A percentile compares a stretch with the other conserved stretches of the same genome.
Conservation (phyloP, 2,329 filamentous ascomycete genomes). For the Claviceps paspali region DNA sequence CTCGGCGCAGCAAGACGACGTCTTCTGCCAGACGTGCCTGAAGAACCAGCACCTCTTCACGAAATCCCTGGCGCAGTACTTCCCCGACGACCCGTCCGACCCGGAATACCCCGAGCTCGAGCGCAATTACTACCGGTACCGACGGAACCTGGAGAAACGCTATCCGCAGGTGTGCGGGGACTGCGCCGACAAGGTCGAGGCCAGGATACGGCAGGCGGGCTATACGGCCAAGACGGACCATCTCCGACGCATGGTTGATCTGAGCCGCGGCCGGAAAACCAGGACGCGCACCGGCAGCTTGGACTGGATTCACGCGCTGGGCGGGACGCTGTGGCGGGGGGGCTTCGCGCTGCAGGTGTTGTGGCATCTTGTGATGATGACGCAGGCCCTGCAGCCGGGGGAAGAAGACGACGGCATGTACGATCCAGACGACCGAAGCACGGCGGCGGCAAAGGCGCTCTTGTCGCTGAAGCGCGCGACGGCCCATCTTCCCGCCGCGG, state of each 20-base stretch:
- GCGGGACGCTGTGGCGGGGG: slow-evolving; percentile 32
- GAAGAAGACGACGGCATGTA: slow-evolving; percentile 17
- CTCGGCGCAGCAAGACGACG: slow-evolving; percentile 15
- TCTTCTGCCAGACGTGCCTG: slow-evolving; percentile 63
- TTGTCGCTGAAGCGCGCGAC: slow-evolving; percentile 8
- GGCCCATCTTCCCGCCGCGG: slow-evolving; percentile 23
- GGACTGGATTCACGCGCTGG: slow-evolving; percentile 27
- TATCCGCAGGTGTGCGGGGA: slow-evolving; percentile 80
- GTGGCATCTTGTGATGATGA: slow-evolving; percentile 31
- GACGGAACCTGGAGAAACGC: slow-evolving; percentile 56
- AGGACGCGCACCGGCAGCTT: slow-evolving; percentile 21
- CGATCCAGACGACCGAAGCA: slow-evolving; percentile 17
- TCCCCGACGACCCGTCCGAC: slow-evolving; percentile 48
- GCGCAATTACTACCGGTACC: slow-evolving; percentile 53
- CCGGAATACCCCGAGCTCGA: slow-evolving; percentile 56
- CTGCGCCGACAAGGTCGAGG: slow-evolving; percentile 62
- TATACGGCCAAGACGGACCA: slow-evolving; percentile 79
- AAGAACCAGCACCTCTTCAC: slow-evolving; percentile 80
- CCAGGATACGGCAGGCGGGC: slow-evolving; percentile 52
- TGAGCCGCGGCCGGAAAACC: slow-evolving; percentile 28
- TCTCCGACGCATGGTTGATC: slow-evolving; percentile 58
- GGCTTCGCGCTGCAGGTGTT: slow-evolving; percentile 30
- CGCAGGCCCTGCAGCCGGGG: slow-evolving; percentile 9
- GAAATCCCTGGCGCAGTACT: slow-evolving; percentile 63
- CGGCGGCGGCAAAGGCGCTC: slow-evolving; percentile 5